phyloP scores from a whole-genome alignment of 441 rosid genomes.

The Sinapis alba region DNA sequence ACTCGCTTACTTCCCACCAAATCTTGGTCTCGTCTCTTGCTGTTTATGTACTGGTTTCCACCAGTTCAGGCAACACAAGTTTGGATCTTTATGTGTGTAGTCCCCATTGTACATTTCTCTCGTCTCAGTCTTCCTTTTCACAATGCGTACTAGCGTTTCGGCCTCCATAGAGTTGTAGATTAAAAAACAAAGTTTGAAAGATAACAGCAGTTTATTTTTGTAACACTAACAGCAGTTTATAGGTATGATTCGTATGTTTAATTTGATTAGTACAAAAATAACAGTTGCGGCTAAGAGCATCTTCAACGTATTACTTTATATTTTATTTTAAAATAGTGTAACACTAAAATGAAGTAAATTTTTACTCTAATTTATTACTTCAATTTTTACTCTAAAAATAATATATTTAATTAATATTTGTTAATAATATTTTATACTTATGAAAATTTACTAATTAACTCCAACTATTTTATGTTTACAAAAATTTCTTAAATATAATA shows the following conservation, averaged over 20 bases:
- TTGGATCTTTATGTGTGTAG: slow-evolving; percentile 30
- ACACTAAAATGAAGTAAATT: too few relatives aligned
- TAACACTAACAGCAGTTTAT: neutral
- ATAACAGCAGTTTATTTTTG: neutral
- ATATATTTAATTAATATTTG: too few relatives aligned
- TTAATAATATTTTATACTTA: too few relatives aligned
- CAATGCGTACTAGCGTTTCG: neutral
- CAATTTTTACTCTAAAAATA: too few relatives aligned
- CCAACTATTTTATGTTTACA: too few relatives aligned
- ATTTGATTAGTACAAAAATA: too few relatives aligned
- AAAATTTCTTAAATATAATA: too few relatives aligned
- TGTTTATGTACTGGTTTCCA: slow-evolving; percentile 30
- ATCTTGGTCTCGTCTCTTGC: slow-evolving; percentile 15
- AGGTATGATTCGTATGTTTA: neutral
- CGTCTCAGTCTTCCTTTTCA: neutral
- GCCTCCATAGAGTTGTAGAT: neutral
- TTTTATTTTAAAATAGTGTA: too few relatives aligned
- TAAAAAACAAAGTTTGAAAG: slow-evolving; percentile 4
- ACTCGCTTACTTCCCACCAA: slow-evolving; percentile 36
- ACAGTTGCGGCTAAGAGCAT: too few relatives aligned
- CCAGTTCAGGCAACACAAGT: slow-evolving; percentile 16
- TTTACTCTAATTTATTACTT: too few relatives aligned
- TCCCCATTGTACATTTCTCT: slow-evolving; percentile 10
- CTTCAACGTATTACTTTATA: too few relatives aligned
- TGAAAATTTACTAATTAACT: too few relatives aligned